Conservation (phyloP, 2,329 filamentous ascomycete species). For the Metarhizium humberi region DNA sequence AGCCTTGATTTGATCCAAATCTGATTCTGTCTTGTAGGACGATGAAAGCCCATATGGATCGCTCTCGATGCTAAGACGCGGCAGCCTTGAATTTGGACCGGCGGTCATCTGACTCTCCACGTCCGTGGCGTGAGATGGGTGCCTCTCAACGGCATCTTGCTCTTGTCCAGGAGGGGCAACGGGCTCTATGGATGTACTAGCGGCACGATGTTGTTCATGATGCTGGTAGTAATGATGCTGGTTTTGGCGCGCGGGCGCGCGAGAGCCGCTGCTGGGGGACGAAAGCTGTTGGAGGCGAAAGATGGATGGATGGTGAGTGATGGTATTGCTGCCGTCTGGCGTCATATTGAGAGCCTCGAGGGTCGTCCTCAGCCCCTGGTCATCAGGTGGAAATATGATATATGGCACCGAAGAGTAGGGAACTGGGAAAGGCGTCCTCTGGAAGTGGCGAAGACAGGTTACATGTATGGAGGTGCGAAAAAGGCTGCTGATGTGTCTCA, state of each 20-base stretch:
- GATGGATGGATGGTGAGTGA: constrained; percentile 35
- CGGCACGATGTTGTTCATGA: constrained; percentile 19
- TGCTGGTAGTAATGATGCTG: constrained; percentile 1
- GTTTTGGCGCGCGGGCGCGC: constrained; percentile 12
- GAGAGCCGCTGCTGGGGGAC: constrained; percentile 16
- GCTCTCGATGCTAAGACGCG: constrained; percentile 51
- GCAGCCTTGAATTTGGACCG: constrained; percentile 33
- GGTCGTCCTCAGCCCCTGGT: background rate
- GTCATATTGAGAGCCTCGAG: constrained; percentile 22
- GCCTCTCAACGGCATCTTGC: constrained; percentile 32
- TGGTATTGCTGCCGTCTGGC: constrained; percentile 29
- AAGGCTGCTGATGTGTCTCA: too few relatives aligned
- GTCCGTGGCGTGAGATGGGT: constrained; percentile 30
- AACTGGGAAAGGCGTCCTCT: background rate
- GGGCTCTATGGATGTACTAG: constrained; percentile 37
- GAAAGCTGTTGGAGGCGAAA: constrained; percentile 29
- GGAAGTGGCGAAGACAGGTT: background rate
- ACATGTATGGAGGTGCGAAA: background rate
- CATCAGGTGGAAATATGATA: background rate
- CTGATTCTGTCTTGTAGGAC: constrained; percentile 65
- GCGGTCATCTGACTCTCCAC: constrained; percentile 38
- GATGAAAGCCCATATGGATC: constrained; percentile 77
- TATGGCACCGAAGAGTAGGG: background rate
- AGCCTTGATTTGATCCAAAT: constrained; percentile 69
- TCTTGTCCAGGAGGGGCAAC: constrained; percentile 21